Conservation (phyloP, 2,329 filamentous ascomycete species). For the Epichloe bromicola region DNA sequence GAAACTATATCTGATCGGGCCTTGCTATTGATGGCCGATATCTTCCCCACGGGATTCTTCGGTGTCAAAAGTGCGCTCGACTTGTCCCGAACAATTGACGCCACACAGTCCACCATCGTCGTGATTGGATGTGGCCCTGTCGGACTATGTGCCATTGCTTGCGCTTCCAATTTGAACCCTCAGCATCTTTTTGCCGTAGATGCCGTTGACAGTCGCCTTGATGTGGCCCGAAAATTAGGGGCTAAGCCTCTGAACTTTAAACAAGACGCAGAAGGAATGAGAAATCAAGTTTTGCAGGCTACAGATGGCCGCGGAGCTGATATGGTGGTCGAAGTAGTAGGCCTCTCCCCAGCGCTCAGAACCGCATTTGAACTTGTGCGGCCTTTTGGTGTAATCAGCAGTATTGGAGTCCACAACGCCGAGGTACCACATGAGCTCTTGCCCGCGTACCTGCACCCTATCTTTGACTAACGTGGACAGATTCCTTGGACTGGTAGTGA, state of each 20-base stretch:
- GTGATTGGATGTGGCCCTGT: slow-evolving; percentile 78
- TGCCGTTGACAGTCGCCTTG: slow-evolving; percentile 60
- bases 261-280: slow-evolving; percentile 46
- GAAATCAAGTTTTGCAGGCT: slow-evolving; percentile 56
- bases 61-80: slow-evolving; percentile 68
- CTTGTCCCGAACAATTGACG: slow-evolving; percentile 29
- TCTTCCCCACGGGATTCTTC: slow-evolving; percentile 80
- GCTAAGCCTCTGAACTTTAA: slow-evolving; percentile 74
- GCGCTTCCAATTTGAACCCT: slow-evolving; percentile 62
- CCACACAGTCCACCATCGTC: slow-evolving; percentile 53
- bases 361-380: slow-evolving; percentile 60
- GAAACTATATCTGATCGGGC: slow-evolving; percentile 57
- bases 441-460: background rate
- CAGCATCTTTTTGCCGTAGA: slow-evolving; percentile 70
- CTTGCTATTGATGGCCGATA: slow-evolving; percentile 81
- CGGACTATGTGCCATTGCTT: slow-evolving; percentile 70
- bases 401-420: slow-evolving; percentile 63
- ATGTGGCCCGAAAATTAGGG: slow-evolving; percentile 58
- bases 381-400: slow-evolving; percentile 61
- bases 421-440: slow-evolving; percentile 33
- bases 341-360: slow-evolving; percentile 52
- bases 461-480: slow-evolving; percentile 21
- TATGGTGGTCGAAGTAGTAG: slow-evolving; percentile 69
- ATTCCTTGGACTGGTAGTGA: slow-evolving; percentile 55
- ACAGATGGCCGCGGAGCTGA: slow-evolving; percentile 77